Evolutionary conservation across 2,329 filamentous ascomycete species (phyloP), one percentile per base, ranked within the genome.

Genomic region (Fonsecaea monophora): DNA sequence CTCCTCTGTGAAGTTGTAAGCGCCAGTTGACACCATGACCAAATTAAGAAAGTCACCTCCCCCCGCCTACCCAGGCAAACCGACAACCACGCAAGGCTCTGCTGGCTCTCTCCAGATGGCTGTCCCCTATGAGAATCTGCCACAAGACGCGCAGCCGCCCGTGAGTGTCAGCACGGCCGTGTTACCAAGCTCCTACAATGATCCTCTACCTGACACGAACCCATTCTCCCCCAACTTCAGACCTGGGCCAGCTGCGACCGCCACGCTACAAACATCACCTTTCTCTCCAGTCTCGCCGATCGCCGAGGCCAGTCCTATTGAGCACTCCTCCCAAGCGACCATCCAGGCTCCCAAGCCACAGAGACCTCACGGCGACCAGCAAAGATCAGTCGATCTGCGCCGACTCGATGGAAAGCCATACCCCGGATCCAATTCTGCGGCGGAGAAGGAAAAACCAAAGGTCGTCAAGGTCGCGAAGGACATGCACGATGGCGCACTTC

Each of bases 391-490:
- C 35, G 68, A 66, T 32, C 53, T 71, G 45, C 68, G 67, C 60
- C 65, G 68, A 21, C 67, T 68, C 9, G 69, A 73, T 63, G 71
- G 65, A 35, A 69, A 65, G 53, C 65, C 70, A 10, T 70, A 71
- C 59, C 50, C 65, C 12, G 42, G 37, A 15, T 53, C 58, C 21
- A 59, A 67, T 13, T 7, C 45, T 10, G 45, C 59, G 2, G 30
- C 64, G 38, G 67, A 66, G 34, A 70, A 67, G 40, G 32, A 48
- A 18, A 53, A 60, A n/a, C 59, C 59, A 12, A 71, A 70, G 60
- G 53, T 60, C 58, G 70, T 71, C 42, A 72, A 66, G 60, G 70
- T 73, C 13, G 71, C 71, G n/a, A 71, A 68, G 63, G 71, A 73
- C 50, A 73, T 73, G 71, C 67, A 70, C 60, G 66, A 70, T 60